Percentiles rank a stretch among this genome's conserved stretches.
phyloP scores from a whole-genome alignment of 148 eudicot genomes.

The Simmondsia chinensis region DNA sequence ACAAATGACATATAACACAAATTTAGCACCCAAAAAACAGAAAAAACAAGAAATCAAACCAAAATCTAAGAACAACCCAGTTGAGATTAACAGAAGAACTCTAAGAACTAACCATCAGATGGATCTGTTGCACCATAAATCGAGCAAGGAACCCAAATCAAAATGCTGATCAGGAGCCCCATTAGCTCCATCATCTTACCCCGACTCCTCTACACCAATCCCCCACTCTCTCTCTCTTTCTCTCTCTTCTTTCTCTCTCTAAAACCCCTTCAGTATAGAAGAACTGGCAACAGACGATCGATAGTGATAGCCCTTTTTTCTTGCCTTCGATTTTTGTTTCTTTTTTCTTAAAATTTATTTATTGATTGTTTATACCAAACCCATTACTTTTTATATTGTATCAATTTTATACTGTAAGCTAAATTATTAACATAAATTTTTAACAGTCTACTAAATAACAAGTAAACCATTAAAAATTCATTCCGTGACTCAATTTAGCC shows the following conservation, averaged over 20 bases:
- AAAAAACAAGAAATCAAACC: background rate
- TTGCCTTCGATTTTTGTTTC: no score
- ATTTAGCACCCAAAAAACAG: slow-evolving; percentile 9
- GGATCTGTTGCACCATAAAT: slow-evolving; percentile 60
- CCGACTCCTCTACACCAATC: slow-evolving; percentile 13
- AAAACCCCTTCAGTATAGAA: background rate
- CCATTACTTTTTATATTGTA: no score
- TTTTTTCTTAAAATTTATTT: no score
- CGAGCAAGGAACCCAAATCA: slow-evolving; percentile 22
- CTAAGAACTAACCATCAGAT: slow-evolving; percentile 49
- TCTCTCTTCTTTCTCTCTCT: slow-evolving; percentile 5
- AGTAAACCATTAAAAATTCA: no score
- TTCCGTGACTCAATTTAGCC: no score
- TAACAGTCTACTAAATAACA: no score
- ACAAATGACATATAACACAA: background rate
- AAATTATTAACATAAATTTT: no score
- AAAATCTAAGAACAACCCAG: background rate
- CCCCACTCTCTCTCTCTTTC: slow-evolving; percentile 14
- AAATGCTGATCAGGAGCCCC: slow-evolving; percentile 35
- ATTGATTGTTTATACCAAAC: no score
- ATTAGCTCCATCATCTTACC: slow-evolving; percentile 17
- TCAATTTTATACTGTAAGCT: no score
- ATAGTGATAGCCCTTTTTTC: no score
- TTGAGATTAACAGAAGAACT: no score
- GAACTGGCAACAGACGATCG: no score